Evolutionary conservation across 2,329 filamentous ascomycete species (phyloP).

Genomic region (Arthrobotrys pseudoclavata): DNA sequence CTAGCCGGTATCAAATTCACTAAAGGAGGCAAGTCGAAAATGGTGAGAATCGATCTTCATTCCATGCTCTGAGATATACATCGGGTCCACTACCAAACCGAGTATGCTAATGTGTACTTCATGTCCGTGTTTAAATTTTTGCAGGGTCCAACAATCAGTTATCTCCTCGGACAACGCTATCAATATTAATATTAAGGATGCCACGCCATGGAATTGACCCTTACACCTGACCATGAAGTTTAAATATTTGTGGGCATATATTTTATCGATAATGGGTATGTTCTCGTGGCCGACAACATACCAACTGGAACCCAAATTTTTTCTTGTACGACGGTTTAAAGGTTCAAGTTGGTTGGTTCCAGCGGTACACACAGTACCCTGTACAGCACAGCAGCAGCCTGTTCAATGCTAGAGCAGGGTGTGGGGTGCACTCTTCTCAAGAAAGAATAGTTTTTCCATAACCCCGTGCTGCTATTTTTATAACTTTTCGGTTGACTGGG

Average conservation of each 20-base stretch:
- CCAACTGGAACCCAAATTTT: slow-evolving; percentile 16
- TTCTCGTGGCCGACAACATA: slow-evolving; percentile 41
- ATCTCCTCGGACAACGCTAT: slow-evolving; percentile 19
- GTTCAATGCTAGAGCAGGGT: not conserved
- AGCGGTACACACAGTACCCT: not conserved
- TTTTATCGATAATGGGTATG: slow-evolving; percentile 9
- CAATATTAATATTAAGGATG: slow-evolving; percentile 9
- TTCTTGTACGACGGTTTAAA: slow-evolving; percentile 23
- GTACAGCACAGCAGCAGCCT: slow-evolving; percentile 6
- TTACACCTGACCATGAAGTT: slow-evolving; percentile 4
- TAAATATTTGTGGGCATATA: not conserved
- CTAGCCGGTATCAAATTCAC: slow-evolving; percentile 13
- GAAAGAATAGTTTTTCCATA: slow-evolving; percentile 6
- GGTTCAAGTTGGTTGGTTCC: slow-evolving; percentile 37
- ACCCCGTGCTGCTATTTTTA: slow-evolving; percentile 55
- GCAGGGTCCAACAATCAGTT: slow-evolving; percentile 1
- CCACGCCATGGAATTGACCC: slow-evolving; percentile 2
- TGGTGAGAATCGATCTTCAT: slow-evolving; percentile 23
- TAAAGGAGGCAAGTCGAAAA: not conserved
- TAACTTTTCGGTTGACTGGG: slow-evolving; percentile 21
- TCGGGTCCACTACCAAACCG: not conserved
- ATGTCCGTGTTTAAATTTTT: not conserved
- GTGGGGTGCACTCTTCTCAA: slow-evolving; percentile 12
- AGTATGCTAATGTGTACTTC: not conserved
- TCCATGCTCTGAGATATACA: slow-evolving; percentile 5